Evolutionary conservation across 495 filamentous ascomycete genomes (phyloP).

Genomic region (Penicillium soppii): DNA sequence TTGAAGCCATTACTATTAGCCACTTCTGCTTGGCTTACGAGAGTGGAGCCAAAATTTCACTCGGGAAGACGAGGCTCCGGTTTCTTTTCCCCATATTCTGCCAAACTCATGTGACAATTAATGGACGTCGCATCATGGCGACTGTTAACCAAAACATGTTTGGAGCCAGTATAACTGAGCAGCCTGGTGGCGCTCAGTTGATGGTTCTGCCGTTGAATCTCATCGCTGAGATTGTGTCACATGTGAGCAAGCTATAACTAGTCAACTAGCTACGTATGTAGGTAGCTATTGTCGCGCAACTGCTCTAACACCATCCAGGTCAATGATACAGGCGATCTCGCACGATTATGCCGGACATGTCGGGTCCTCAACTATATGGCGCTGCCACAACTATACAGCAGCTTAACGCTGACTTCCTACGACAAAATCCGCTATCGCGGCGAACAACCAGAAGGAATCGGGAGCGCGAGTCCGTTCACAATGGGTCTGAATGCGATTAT

Average conservation of each 20-base stretch:
- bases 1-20: not conserved
- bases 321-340: constrained; percentile 56
- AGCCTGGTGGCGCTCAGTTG: constrained; percentile 33
- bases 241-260: constrained; percentile 39
- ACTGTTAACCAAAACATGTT: constrained; percentile 50
- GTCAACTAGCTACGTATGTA: too few relatives aligned
- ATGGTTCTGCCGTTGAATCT: constrained; percentile 58
- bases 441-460: constrained; percentile 59
- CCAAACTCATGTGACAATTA: constrained; percentile 13
- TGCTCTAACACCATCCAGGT: too few relatives aligned
- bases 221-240: constrained; percentile 54
- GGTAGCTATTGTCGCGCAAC: too few relatives aligned
- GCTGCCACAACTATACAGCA: constrained; percentile 59
- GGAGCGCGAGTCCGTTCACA: constrained; percentile 59
- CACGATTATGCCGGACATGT: constrained; percentile 58
- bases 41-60: constrained; percentile 11
- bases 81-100: constrained; percentile 15
- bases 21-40: not conserved
- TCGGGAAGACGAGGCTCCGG: constrained; percentile 28
- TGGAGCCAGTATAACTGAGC: constrained; percentile 39
- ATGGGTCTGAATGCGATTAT: constrained; percentile 63
- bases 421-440: constrained; percentile 58
- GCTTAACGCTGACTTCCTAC: constrained; percentile 58
- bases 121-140: constrained; percentile 45
- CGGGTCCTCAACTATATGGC: constrained; percentile 66